Evolutionary conservation across 2,329 filamentous ascomycete genomes (phyloP).

Genomic region (Thielaviopsis cerberus): DNA sequence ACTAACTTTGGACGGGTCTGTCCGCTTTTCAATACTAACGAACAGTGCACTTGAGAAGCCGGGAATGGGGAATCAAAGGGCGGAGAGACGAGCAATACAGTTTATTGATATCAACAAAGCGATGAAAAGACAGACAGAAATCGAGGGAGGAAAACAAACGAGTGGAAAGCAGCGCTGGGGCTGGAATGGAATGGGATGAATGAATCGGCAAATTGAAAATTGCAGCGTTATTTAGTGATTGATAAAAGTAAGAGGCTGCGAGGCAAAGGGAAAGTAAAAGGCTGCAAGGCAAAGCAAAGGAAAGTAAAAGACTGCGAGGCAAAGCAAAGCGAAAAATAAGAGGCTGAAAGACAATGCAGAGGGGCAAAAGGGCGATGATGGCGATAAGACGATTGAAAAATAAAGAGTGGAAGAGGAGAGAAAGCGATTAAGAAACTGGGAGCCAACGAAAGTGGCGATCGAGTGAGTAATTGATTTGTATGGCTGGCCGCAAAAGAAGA

Average conservation of each 20-base stretch:
- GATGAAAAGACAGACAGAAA: constrained; percentile 1
- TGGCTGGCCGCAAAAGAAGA: no score
- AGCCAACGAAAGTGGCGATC: no score
- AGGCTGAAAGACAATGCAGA: no score
- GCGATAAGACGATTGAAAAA: no score
- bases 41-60: not conserved
- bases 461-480: no score
- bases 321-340: no score
- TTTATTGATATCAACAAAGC: not conserved
- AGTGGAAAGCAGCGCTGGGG: not conserved
- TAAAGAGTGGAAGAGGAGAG: no score
- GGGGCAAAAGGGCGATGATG: no score
- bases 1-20: not conserved
- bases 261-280: not conserved
- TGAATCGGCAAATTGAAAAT: not conserved
- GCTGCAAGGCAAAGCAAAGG: no score
- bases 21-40: not conserved
- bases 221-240: not conserved
- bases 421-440: no score
- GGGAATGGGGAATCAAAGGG: not conserved
- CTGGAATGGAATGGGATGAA: not conserved
- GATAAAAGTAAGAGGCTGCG: not conserved
- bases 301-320: no score
- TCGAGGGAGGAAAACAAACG: not conserved
- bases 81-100: not conserved